Conservation (phyloP, 192 early-diverging fungal species). For the Phlyctochytrium bullatum region DNA sequence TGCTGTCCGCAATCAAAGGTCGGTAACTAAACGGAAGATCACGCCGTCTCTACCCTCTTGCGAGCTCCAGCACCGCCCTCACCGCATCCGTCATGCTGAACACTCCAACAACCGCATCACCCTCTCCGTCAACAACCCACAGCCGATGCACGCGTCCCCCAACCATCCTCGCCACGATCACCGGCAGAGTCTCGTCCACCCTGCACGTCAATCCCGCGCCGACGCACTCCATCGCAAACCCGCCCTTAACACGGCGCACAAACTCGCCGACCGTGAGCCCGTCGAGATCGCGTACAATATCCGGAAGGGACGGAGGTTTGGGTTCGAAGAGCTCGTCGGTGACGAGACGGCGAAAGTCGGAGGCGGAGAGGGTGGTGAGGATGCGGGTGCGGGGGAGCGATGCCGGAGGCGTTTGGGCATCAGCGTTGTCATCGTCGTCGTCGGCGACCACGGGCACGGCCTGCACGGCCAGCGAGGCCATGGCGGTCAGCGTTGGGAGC, state of each 20-base stretch:
- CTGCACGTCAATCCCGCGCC: neutral
- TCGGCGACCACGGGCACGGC: conserved; percentile 30
- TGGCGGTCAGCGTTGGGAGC: conserved; percentile 4
- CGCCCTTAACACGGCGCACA: conserved; percentile 12
- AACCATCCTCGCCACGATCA: conserved; percentile 1
- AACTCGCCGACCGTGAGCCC: conserved; percentile 27
- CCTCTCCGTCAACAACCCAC: neutral
- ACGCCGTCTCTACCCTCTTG: no score
- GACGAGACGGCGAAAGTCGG: conserved; percentile 19
- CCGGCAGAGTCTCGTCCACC: neutral
- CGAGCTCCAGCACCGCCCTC: neutral
- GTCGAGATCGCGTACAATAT: conserved; percentile 4
- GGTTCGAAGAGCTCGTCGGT: neutral
- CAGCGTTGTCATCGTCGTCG: no score
- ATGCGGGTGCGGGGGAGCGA: conserved; percentile 10
- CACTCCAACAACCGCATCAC: neutral
- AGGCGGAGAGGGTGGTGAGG: conserved; percentile 22
- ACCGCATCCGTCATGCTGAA: neutral
- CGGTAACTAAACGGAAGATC: no score
- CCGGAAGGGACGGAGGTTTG: no score
- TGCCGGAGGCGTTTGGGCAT: no score
- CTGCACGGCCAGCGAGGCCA: conserved; percentile 11
- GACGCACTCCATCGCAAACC: neutral
- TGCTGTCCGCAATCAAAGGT: no score
- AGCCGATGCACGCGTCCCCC: neutral